Base-by-base conservation (phyloP, 306 rosid species). In the Prunus padus region DNA sequence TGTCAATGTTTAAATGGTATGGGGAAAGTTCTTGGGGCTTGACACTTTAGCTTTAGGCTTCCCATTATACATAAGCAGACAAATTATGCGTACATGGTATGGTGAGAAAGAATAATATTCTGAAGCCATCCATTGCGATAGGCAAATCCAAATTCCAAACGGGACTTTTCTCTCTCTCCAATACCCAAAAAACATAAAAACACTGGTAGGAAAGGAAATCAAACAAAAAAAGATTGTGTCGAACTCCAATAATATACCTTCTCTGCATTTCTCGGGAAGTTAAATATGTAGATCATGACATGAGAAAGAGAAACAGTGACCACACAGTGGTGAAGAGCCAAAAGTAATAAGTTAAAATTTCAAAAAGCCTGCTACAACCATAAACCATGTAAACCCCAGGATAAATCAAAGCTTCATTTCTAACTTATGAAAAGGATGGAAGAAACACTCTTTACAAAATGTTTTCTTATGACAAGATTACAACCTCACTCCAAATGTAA, bases 381-480 rank as follows among this genome's bases (percentile, higher is more conserved):
- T 70, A 59, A 67, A 78, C 84, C 55, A 51, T 65, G 64, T 76
- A 25, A 56, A 77, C 71, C 79, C 54, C 61, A 25, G 72, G 73
- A 46, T 64, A 67, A 67, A 69, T 63, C 50, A 82, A 75, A 74
- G 66, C 81, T 77, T 68, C 79, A 61, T 73, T 65, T 80, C 64
- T 69, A 80, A 70, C 74, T 79, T 79, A 62, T 69, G 75, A 56
- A 80, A 80, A 13, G 81, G 77, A 82, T 81, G 87, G 72, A 82
- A 82, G 89, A 75, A 83, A 81, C 90, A 87, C 89, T 82, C 93
- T 92, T 89, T 88, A 90, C 97, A 90, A 84, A 84, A 88, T 86
- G 86, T 85, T 85, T 86, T 82, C 88, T 90, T 83, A 79, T 75
- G 85, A 85, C 84, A 89, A 78, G 93, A 87, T 87, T 84, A 84